Evolutionary conservation across 768 basidiomycete species (phyloP).

Genomic region (Kwoniella bestiolae): DNA sequence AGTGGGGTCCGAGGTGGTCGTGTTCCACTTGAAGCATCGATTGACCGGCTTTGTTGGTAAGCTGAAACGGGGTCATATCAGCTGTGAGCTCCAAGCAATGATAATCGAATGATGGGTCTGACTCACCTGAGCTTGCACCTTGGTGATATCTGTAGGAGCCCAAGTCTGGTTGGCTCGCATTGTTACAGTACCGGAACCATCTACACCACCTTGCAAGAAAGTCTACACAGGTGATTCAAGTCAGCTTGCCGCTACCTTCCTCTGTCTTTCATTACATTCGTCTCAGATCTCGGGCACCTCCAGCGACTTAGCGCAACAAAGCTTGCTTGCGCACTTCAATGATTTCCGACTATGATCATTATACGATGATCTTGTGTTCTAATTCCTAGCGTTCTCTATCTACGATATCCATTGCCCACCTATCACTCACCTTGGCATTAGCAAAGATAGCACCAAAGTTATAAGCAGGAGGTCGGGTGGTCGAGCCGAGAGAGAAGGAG

Average conservation of each 20-base stretch:
- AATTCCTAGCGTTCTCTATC: too few relatives aligned
- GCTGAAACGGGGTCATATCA: conserved; percentile 59
- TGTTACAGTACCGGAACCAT: conserved; percentile 88
- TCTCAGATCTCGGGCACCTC: too few relatives aligned
- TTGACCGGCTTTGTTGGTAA: conserved; percentile 75
- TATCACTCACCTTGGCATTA: conserved; percentile 69
- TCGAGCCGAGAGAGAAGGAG: conserved; percentile 87
- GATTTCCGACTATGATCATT: too few relatives aligned
- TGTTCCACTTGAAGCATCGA: conserved; percentile 94
- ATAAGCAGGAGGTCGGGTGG: conserved; percentile 79
- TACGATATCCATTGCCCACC: too few relatives aligned
- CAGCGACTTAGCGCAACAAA: not conserved
- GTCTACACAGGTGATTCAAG: conserved; percentile 61
- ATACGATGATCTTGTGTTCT: too few relatives aligned
- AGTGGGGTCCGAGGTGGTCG: conserved; percentile 87
- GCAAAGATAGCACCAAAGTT: conserved; percentile 94
- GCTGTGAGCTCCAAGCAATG: too few relatives aligned
- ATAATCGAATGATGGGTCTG: not conserved
- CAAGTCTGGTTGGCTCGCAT: conserved; percentile 89
- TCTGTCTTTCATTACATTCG: too few relatives aligned
- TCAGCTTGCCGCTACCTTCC: conserved; percentile 23
- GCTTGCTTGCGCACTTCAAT: not conserved
- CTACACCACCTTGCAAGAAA: conserved; percentile 90
- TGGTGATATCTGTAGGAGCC: conserved; percentile 75
- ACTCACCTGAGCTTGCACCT: conserved; percentile 83